Conservation (phyloP, 2,329 filamentous ascomycete species). For the Iodosphaeria phyllophila region DNA sequence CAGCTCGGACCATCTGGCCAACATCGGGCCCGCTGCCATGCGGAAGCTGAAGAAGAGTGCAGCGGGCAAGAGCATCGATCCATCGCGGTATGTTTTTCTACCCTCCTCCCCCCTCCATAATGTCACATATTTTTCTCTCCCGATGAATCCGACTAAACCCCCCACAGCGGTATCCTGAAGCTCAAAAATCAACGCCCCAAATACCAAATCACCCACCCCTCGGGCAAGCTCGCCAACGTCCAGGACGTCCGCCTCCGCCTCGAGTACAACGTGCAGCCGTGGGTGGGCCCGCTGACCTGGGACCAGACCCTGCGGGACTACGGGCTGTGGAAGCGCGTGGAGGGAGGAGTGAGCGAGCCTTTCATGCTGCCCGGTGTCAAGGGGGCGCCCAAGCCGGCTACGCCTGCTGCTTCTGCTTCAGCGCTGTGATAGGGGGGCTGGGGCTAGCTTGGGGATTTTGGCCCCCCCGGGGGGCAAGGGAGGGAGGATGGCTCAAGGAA, state of each 20-base stretch:
- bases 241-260: constrained; percentile 61
- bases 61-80: constrained; percentile 40
- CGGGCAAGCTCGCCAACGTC: constrained; percentile 55
- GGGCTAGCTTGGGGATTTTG: too few relatives aligned
- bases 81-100: constrained; percentile 25
- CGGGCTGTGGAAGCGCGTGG: constrained; percentile 45
- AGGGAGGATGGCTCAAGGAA: too few relatives aligned
- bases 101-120: not conserved
- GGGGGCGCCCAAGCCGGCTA: too few relatives aligned
- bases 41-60: constrained; percentile 43
- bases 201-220: constrained; percentile 90
- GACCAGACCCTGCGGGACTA: constrained; percentile 37
- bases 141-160: too few relatives aligned
- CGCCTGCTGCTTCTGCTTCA: too few relatives aligned
- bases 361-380: constrained; percentile 52
- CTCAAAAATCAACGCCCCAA: constrained; percentile 80
- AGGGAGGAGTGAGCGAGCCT: constrained; percentile 41
- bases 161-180: constrained; percentile 55
- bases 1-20: constrained; percentile 42
- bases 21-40: constrained; percentile 37
- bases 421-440: too few relatives aligned
- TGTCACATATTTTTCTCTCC: not conserved
- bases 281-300: constrained; percentile 83
- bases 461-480: too few relatives aligned
- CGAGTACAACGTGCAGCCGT: constrained; percentile 95